Conservation (phyloP, 2,329 filamentous ascomycete species). For the Bipolaris gigantea region DNA sequence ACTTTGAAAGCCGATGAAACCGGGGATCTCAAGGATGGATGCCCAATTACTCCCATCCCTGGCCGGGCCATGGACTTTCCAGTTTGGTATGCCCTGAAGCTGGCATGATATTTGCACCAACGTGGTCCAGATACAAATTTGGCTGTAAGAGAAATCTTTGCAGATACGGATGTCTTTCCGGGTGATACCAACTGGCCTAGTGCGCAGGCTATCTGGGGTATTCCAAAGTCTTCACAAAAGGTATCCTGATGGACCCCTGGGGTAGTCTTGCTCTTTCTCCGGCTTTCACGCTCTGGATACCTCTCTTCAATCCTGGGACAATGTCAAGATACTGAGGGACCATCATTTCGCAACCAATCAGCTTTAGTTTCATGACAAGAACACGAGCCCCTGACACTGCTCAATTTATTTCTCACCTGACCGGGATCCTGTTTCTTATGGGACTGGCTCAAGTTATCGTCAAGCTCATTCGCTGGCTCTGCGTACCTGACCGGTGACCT, state of each 20-base stretch:
- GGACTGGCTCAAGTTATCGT: not conserved
- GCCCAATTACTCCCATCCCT: not conserved
- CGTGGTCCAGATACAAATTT: not conserved
- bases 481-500: not conserved
- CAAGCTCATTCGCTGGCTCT: not conserved
- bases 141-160: too few relatives aligned
- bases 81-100: not conserved
- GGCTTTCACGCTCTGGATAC: not conserved
- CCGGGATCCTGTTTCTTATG: not conserved
- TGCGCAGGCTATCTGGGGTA: not conserved
- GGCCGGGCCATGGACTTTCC: not conserved
- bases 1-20: not conserved
- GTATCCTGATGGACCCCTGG: not conserved
- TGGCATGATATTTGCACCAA: not conserved
- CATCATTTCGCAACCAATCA: not conserved
- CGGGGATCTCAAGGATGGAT: not conserved
- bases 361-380: not conserved
- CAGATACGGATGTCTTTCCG: not conserved
- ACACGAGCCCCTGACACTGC: too few relatives aligned
- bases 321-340: not conserved
- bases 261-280: not conserved
- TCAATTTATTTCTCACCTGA: too few relatives aligned
- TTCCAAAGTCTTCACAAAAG: not conserved
- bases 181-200: not conserved
- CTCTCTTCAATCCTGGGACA: not conserved